Base-by-base conservation (phyloP, 805 yeast genomes). In the Kodamaea hsintzibuensis region DNA sequence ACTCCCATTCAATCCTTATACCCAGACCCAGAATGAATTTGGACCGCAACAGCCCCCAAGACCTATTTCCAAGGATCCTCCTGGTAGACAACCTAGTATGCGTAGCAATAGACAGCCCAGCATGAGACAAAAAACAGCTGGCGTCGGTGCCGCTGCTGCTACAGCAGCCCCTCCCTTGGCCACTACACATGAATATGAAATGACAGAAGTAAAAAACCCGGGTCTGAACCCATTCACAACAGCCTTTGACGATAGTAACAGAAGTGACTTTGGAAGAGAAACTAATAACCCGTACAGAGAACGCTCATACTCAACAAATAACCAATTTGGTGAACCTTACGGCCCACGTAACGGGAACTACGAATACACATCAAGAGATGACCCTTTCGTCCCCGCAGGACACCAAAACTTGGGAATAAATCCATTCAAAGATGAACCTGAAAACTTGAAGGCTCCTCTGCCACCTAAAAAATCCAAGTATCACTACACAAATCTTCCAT, bases 401-500 rank as follows among this genome's bases (percentile, higher is more conserved):
- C n/a, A 10, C n/a, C 19, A 39, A 19, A 40, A 48, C 45, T 38
- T 37, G 40, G 44, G 45, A 45, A 48, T 38, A 42, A 47, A 47
- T 33, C 49, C 49, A 6, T 47, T 47, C 44, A 40, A 40, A 10
- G 46, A 48, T 14, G 51, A 48, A 37, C 46, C 50, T 16, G 30
- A 40, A 54, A 52, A 14, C 13, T 7, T 46, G 62, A 58, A 47
- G 19, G 39, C 35, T 16, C 42, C 40, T 33, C 51, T 18, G 7
- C 25, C 53, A 68, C 14, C 54, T 37, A 57, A 66, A 2, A 62
- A 62, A 50, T 74, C 74, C 2, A 54, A 73, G 30, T 71, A 70
- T 58, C 76, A 71, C 60, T 71, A 60, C 55, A 69, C 56, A n/a
- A 50, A 69, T 50, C 60, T 74, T 16, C 79, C 81, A 3, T 76